These are phyloP conservation scores for Lecanicillium sp. DNA, from an alignment of 2,329 filamentous ascomycete species.

Conservation along the genomic window DNA sequence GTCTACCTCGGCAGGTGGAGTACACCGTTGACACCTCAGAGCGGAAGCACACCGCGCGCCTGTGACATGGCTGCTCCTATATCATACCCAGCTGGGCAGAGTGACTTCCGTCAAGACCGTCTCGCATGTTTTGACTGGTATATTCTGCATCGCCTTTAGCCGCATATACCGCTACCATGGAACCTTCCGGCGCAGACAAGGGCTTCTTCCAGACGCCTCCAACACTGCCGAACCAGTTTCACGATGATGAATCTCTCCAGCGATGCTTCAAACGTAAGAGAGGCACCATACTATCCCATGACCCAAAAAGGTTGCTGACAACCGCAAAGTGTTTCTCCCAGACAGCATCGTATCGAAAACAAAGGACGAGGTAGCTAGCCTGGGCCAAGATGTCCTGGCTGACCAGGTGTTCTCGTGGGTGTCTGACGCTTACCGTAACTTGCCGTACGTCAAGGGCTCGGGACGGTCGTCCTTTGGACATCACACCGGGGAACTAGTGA, in stretches of 20 bases:
- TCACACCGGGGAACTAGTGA: conserved; percentile 51
- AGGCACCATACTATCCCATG: conserved; percentile 1
- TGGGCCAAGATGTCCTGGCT: conserved; percentile 46
- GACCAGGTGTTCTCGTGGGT: conserved; percentile 48
- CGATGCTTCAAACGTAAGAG: conserved; percentile 42
- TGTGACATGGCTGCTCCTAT: background rate
- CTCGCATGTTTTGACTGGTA: background rate
- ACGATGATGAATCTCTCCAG: conserved; percentile 45
- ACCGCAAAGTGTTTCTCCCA: conserved; percentile 40
- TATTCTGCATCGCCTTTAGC: background rate
- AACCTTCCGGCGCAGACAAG: conserved; percentile 34
- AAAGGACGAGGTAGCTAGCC: conserved; percentile 34
- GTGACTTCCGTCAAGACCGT: background rate
- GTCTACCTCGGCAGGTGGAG: conserved; percentile 1
- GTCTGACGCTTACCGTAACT: conserved; percentile 57
- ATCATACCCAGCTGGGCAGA: background rate
- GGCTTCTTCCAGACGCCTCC: conserved; percentile 51
- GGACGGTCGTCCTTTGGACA: conserved; percentile 56
- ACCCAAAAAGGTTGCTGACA: background rate
- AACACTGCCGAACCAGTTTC: conserved; percentile 46
- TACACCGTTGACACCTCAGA: background rate
- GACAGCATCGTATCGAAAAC: conserved; percentile 27
- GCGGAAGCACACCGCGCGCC: too few relatives aligned
- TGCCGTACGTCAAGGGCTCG: conserved; percentile 49
- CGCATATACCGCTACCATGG: conserved; percentile 22